A percentile compares a stretch with the other conserved stretches of the same genome.
These are phyloP conservation scores for Penicillium expansum DNA, from an alignment of 2,329 filamentous ascomycete species.

Conservation along the genomic window DNA sequence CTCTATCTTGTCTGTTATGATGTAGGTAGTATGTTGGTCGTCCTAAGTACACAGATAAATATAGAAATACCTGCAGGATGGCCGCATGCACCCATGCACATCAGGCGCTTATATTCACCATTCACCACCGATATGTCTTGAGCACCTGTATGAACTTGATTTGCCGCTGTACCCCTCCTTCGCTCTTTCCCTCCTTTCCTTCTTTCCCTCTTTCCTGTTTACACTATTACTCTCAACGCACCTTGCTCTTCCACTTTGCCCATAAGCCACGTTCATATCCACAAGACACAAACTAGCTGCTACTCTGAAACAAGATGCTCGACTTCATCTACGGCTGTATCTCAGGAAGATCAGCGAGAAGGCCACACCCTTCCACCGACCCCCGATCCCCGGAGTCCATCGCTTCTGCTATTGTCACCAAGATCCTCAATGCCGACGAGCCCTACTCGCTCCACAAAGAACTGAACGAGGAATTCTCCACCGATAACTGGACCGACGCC, in stretches of 20 bases:
- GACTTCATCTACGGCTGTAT: neutral
- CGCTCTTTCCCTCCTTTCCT: neutral
- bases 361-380: neutral
- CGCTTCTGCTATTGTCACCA: neutral
- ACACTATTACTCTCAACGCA: neutral
- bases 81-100: neutral
- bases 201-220: neutral
- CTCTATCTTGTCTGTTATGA: neutral
- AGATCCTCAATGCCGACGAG: neutral
- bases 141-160: too few species aligned
- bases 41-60: neutral
- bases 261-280: neutral
- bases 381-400: neutral
- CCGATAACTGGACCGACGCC: neutral
- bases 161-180: neutral
- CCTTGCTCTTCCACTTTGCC: neutral
- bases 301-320: neutral
- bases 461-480: slow-evolving; percentile 1
- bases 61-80: neutral
- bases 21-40: neutral
- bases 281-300: neutral
- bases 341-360: neutral
- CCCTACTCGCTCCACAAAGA: neutral
- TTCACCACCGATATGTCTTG: neutral
- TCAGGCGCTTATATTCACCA: neutral